Conservation (phyloP, 306 rosid genomes). For the Pyrus pyrifolia region DNA sequence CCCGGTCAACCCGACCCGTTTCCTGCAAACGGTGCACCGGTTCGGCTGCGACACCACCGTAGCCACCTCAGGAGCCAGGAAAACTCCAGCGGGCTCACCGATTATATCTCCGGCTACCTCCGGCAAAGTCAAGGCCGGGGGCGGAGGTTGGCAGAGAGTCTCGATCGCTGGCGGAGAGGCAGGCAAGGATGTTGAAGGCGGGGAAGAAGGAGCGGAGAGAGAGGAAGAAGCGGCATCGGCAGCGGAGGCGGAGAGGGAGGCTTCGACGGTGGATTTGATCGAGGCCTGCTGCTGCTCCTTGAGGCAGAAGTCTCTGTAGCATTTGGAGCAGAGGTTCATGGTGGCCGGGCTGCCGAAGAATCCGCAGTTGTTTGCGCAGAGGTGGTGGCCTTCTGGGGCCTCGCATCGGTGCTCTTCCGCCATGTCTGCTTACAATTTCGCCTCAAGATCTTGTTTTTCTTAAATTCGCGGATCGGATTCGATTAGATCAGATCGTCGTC, state of each 20-base stretch:
- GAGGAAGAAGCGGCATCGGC: background rate
- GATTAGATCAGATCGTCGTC: background rate
- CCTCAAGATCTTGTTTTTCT: background rate
- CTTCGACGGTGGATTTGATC: constrained; percentile 67
- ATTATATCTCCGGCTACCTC: constrained; percentile 14
- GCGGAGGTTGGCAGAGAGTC: constrained; percentile 16
- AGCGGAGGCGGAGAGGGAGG: constrained; percentile 45
- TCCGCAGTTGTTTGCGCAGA: constrained; percentile 87
- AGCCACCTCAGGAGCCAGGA: background rate
- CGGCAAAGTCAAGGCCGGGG: constrained; percentile 17
- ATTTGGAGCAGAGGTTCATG: constrained; percentile 89
- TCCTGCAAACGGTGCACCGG: constrained; percentile 66
- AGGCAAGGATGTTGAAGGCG: background rate
- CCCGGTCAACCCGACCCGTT: constrained; percentile 79
- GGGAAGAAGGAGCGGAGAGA: background rate
- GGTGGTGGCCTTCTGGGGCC: constrained; percentile 78
- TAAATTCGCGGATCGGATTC: background rate
- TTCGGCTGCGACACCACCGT: constrained; percentile 25
- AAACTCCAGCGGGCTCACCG: background rate
- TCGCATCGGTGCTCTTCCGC: constrained; percentile 92
- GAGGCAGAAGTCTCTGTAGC: constrained; percentile 56
- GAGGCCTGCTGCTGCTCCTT: constrained; percentile 67
- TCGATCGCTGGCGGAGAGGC: constrained; percentile 1
- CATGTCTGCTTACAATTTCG: constrained; percentile 27
- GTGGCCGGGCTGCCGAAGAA: constrained; percentile 87